Evolutionary conservation across 139 green algal species (phyloP).

Genomic region (Tetraselmis striata): DNA sequence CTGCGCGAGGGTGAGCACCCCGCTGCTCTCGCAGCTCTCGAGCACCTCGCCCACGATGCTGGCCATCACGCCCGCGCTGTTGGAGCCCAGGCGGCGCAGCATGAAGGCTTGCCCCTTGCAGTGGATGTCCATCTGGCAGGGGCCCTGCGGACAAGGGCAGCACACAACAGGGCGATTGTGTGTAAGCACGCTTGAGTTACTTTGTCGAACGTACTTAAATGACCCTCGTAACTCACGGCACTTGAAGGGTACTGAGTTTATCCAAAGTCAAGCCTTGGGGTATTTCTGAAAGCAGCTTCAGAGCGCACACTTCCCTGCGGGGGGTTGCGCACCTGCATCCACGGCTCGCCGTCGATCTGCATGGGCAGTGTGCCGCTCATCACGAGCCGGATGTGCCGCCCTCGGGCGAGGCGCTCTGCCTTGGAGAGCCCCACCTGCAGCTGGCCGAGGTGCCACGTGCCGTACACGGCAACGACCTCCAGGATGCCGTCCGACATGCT

Average conservation of each 20-base stretch:
- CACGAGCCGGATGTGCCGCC: constrained; percentile 46
- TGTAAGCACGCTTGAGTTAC: too few species aligned
- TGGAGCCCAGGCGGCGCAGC: constrained; percentile 45
- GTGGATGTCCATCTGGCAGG: constrained; percentile 14
- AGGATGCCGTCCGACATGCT: constrained; percentile 36
- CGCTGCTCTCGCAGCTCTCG: constrained; percentile 25
- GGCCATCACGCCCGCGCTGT: constrained; percentile 33
- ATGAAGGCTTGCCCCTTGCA: constrained; percentile 33
- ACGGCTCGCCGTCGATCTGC: constrained; percentile 76
- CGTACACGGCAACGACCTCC: constrained; percentile 67
- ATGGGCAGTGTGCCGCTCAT: background rate
- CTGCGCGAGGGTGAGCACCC: constrained; percentile 47
- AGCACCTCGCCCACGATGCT: constrained; percentile 48
- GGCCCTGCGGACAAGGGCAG: constrained; percentile 14
- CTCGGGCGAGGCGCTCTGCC: constrained; percentile 19
- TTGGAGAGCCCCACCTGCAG: constrained; percentile 49
- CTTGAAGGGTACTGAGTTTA: too few species aligned
- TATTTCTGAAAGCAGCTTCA: too few species aligned
- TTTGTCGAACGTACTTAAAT: too few species aligned
- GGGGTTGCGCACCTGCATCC: constrained; percentile 34
- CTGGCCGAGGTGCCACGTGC: constrained; percentile 68
- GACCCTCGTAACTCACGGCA: too few species aligned
- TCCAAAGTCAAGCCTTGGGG: too few species aligned
- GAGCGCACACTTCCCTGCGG: too few species aligned
- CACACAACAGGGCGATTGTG: too few species aligned